phyloP scores from a whole-genome alignment of 306 rosid species.

The Fragaria iinumae region DNA sequence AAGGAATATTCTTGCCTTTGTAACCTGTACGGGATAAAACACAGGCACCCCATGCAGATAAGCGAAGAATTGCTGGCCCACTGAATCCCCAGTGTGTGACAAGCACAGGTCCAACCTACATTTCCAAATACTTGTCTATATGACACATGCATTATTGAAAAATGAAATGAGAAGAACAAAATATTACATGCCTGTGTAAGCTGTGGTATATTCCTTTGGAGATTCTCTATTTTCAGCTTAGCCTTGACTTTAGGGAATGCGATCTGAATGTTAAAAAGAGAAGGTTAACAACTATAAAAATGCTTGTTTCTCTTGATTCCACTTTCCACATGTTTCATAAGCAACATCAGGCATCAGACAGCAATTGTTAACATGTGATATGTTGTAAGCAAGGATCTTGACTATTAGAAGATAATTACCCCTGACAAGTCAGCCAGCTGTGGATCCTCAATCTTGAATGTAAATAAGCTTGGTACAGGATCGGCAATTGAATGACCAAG shows the following conservation, averaged over 20 bases:
- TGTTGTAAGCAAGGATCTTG: neutral
- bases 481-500: slow-evolving; percentile 91
- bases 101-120: slow-evolving; percentile 82
- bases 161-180: slow-evolving; percentile 15
- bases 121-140: slow-evolving; percentile 23
- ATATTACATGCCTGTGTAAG: slow-evolving; percentile 67
- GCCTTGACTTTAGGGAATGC: slow-evolving; percentile 79
- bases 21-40: slow-evolving; percentile 62
- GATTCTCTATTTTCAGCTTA: slow-evolving; percentile 59
- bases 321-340: neutral
- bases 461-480: slow-evolving; percentile 87
- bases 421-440: slow-evolving; percentile 71
- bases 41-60: slow-evolving; percentile 98
- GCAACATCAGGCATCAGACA: slow-evolving; percentile 23
- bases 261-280: slow-evolving; percentile 48
- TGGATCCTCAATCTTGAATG: slow-evolving; percentile 78
- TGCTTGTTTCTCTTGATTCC: neutral
- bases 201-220: slow-evolving; percentile 57
- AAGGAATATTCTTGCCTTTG: slow-evolving; percentile 45
- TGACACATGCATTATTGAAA: slow-evolving; percentile 13
- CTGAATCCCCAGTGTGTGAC: slow-evolving; percentile 98
- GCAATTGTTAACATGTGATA: slow-evolving; percentile 16
- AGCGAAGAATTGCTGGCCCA: slow-evolving; percentile 84
- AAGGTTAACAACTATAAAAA: neutral
- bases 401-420: slow-evolving; percentile 45